Percentiles rank a stretch among this genome's conserved stretches.
Evolutionary conservation across 78 protist species (phyloP).

Genomic region (Isochrysis galbana): DNA sequence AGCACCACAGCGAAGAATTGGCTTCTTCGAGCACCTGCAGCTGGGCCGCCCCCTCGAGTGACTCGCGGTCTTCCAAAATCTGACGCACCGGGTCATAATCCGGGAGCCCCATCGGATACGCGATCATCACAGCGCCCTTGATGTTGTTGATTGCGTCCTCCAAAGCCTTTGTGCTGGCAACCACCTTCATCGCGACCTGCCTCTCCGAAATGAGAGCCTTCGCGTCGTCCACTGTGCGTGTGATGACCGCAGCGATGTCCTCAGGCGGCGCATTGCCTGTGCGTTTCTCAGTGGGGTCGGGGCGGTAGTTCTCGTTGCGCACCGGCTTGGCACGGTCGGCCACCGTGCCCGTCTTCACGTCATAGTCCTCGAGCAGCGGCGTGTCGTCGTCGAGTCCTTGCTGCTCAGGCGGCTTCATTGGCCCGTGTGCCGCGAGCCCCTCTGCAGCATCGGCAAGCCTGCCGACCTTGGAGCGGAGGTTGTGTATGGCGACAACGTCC

Average conservation of each 20-base stretch:
- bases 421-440: neutral
- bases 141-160: neutral
- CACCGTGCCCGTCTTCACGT: neutral
- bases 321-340: neutral
- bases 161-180: neutral
- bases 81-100: neutral
- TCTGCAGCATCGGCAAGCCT: neutral
- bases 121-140: conserved; percentile 27
- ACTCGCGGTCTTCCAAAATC: conserved; percentile 1
- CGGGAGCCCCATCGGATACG: conserved; percentile 23
- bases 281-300: neutral
- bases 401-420: conserved; percentile 12
- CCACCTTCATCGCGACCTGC: neutral
- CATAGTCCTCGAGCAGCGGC: conserved; percentile 6
- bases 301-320: neutral
- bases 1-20: neutral
- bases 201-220: neutral
- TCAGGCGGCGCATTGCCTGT: neutral
- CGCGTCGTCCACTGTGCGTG: neutral
- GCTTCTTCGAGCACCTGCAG: neutral
- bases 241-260: neutral
- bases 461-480: neutral
- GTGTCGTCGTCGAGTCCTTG: neutral
- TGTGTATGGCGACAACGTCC: neutral
- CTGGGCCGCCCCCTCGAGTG: neutral